Percentiles rank a stretch among this genome's conserved stretches.
phyloP scores from a whole-genome alignment of 2,329 filamentous ascomycete genomes.

The Ceratocystis diversiconidia region DNA sequence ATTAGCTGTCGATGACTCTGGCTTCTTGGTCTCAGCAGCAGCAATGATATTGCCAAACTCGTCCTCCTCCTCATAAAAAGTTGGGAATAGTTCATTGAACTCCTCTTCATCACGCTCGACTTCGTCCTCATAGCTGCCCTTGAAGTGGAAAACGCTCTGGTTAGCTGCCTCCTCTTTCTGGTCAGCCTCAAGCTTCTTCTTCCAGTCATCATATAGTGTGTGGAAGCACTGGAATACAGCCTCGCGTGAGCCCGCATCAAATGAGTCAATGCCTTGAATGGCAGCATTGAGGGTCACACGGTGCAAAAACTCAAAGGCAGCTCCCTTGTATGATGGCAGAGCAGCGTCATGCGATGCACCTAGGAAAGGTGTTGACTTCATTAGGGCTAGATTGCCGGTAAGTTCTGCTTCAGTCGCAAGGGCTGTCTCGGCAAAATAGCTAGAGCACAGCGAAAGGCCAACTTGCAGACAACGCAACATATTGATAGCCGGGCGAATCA shows the following conservation, averaged over 20 bases:
- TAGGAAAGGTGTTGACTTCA: constrained; percentile 40
- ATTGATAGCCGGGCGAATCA: constrained; percentile 62
- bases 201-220: constrained; percentile 68
- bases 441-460: constrained; percentile 50
- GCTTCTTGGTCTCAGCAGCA: constrained; percentile 9
- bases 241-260: constrained; percentile 27
- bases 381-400: constrained; percentile 23
- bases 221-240: constrained; percentile 53
- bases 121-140: constrained; percentile 60
- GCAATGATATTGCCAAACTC: constrained; percentile 13
- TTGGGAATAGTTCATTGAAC: constrained; percentile 69
- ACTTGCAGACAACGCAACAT: constrained; percentile 68
- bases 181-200: constrained; percentile 58
- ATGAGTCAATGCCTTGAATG: constrained; percentile 31
- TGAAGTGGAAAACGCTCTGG: constrained; percentile 69
- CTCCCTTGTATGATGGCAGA: constrained; percentile 19
- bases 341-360: constrained; percentile 28
- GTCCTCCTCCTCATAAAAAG: constrained; percentile 43
- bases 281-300: constrained; percentile 30
- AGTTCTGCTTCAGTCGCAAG: constrained; percentile 21
- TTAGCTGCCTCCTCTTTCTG: constrained; percentile 60
- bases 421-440: constrained; percentile 22
- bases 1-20: constrained; percentile 21
- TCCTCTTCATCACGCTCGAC: constrained; percentile 62
- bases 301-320: constrained; percentile 36